phyloP scores from a whole-genome alignment of 2,329 filamentous ascomycete species.

The Didymella segeticola region DNA sequence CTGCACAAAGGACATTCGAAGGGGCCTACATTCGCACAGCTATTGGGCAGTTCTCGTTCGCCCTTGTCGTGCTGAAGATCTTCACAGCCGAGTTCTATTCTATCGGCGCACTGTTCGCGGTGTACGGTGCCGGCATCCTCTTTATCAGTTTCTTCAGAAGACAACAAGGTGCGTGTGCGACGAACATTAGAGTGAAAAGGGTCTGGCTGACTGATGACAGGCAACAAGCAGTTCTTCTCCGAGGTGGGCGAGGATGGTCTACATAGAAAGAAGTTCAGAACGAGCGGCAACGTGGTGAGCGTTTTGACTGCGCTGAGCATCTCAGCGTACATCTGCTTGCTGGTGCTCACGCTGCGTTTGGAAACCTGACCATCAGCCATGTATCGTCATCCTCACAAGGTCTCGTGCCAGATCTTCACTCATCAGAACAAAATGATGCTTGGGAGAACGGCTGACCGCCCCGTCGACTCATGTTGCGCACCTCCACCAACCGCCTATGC shows the following conservation, averaged over 20 bases:
- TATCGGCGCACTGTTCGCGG: constrained; percentile 93
- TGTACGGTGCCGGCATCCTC: constrained; percentile 86
- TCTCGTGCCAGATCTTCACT: constrained; percentile 4
- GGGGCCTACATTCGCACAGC: constrained; percentile 96
- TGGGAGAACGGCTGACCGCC: constrained; percentile 6
- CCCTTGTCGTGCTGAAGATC: constrained; percentile 92
- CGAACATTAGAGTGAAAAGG: background rate
- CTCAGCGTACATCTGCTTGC: constrained; percentile 66
- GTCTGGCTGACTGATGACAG: constrained; percentile 28
- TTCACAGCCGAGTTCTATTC: constrained; percentile 97
- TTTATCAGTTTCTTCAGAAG: constrained; percentile 84
- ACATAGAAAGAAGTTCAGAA: constrained; percentile 67
- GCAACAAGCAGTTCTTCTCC: constrained; percentile 91
- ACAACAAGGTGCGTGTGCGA: constrained; percentile 66
- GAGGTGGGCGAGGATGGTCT: constrained; percentile 66
- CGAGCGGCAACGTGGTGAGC: constrained; percentile 70
- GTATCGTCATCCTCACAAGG: constrained; percentile 5
- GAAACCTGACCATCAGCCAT: constrained; percentile 31
- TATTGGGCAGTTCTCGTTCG: constrained; percentile 92
- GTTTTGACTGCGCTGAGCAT: constrained; percentile 68
- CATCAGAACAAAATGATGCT: background rate
- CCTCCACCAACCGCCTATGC: background rate
- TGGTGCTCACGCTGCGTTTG: constrained; percentile 65
- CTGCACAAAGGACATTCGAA: constrained; percentile 95
- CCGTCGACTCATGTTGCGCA: background rate